Evolutionary conservation across 192 early-diverging fungal genomes (phyloP), one percentile per base, ranked within the genome.

Genomic region (Dissophora ornata): DNA sequence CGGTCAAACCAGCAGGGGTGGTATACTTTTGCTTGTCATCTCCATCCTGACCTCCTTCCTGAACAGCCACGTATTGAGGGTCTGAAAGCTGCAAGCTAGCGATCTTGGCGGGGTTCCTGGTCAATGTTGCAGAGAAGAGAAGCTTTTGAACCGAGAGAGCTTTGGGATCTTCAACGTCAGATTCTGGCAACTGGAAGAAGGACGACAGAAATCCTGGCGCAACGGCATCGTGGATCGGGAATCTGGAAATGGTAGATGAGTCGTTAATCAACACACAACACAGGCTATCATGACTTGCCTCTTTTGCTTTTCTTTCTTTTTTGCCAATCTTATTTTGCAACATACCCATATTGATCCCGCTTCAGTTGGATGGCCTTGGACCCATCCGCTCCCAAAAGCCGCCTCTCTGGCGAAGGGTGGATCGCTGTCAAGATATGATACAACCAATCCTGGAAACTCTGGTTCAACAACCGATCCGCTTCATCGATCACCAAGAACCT

Each of bases 401-500:
- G 34, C 29, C 65, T 51, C 26, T 52, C 59, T 16, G 45, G 48
- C 22, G 64, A 57, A 30, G 78, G 80, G 12, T 85, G 87, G 19
- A 84, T 85, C 0, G 92, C 85, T 28, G 84, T 81, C 44, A 93
- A 84, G 18, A 95, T 91, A 42, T 89, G 83, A 10, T 71, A 75
- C 41, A 99, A 81, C 97, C 97, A 99, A 46, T 93, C 97, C 60
- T 97, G 90, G 73, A 93, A 96, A 53, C 89, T 91, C 77, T 97
- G 95, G 64, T 93, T 93, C 52, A 99, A 81, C 29, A 99, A 68
- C 24, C 96, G 85, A 82, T 99, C 97, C 1, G 97, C 97, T 69
- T 99, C 97, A 84, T 99, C 97, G 51, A 98, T 91, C 15, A 89
- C 92, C 84, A 97, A 81, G 75, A 96, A 98, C 62, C 95, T 83